Base-by-base conservation (phyloP, 805 yeast genomes). In the Ogataea methylovora region DNA sequence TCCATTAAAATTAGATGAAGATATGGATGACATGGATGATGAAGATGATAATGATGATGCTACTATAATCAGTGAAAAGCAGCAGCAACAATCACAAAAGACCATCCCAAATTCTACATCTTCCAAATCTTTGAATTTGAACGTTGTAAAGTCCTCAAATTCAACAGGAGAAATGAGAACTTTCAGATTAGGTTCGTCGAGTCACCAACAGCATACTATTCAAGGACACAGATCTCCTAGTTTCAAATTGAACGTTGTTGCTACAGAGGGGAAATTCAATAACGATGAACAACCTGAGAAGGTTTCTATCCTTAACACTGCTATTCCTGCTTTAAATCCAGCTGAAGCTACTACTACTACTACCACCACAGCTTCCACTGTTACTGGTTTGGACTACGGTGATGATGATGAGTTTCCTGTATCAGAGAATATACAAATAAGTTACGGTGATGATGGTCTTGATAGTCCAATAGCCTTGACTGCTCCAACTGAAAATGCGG, bases 371-470 rank as follows among this genome's bases (percentile, higher is more conserved):
- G 10, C 10, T 23, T 11, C 10, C 25, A 11, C n/a, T n/a, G n/a
- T n/a, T n/a, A n/a, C 27, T 25, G 27, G 9, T 10, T 29, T 27
- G 15, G 23, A 33, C 27, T 48, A 44, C 35, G 52, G 45, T n/a
- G 48, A 46, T 9, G 46, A 42, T n/a, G 44, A 42, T 7, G 45
- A 42, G 23, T 17, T 27, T n/a, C 11, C 11, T n/a, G n/a, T n/a
- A n/a, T n/a, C n/a, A n/a, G n/a, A n/a, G n/a, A n/a, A n/a, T n/a
- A n/a, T n/a, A n/a, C n/a, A n/a, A 10, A 17, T 8, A 13, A 17
- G 8, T 14, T 34, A 35, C 5, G 48, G 29, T 30, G 51, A 42
- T 30, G 54, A 48, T 35, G 56, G 46, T 10, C 34, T 43, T 29
- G 49, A 24, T 24, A 8, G 14, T 24, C n/a, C 9, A 24, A 15